Evolutionary conservation across 306 rosid species (phyloP), one percentile per base, ranked within the genome.

Genomic region (Notholithocarpus densiflorus): DNA sequence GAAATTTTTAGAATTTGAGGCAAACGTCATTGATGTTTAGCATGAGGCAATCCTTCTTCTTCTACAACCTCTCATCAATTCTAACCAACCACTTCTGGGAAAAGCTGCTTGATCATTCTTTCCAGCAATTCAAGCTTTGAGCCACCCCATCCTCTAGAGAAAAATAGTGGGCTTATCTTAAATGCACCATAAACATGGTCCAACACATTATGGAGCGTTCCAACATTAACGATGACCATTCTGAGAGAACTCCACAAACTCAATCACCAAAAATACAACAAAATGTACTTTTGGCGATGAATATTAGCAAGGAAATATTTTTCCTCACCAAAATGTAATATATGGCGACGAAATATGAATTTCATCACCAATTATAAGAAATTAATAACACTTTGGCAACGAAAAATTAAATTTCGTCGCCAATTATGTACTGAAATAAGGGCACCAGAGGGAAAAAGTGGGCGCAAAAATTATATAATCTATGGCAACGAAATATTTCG

Each of bases 111-210:
- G 2, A 37, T 37, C 43, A 37, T 37, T 37, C 43, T 37, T 11
- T 37, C 43, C 0, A 37, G 11, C 43, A 37, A 7, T 37, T 37
- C 10, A 37, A 37, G 43, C 11, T 37, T 37, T 37, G 91, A 21
- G 15, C 98, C 98, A 19, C 97, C 98, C 98, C 97, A 94, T 72
- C 97, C 98, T 74, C 89, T 72, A 2, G 98, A 92, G 65, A 94
- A 94, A 65, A 94, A 94, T 3, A 86, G 94, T 1, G 97, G 92
- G 81, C 91, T 92, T 11, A 94, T 81, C 82, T 80, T 94, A 69
- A 92, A 94, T 68, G 95, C 97, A 60, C 98, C 97, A 54, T 92
- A 91, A 1, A 94, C 84, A 56, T 92, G 98, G 82, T 94, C 97
- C 86, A 94, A 73, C n/a, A 91, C 95, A 85, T 91, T 91, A 83